These are phyloP conservation scores for Paramecium tetraurelia DNA, from an alignment of 73 alveolate species.

Conservation along the genomic window DNA sequence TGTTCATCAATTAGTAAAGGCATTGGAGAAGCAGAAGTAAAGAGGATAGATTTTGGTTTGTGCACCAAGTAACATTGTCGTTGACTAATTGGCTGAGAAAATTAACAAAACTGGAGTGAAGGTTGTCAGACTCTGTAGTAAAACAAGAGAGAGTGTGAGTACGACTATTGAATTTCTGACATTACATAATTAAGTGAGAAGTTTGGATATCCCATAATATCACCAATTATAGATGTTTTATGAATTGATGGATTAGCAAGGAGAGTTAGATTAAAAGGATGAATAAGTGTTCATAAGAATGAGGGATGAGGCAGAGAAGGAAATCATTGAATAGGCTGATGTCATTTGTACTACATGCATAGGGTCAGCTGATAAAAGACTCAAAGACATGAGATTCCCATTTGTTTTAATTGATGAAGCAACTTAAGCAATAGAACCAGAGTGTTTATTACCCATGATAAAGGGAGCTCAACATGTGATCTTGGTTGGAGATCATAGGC, in stretches of 20 bases:
- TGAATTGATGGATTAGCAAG: constrained; percentile 50
- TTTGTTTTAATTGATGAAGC: constrained; percentile 87
- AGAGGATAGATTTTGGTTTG: constrained; percentile 96
- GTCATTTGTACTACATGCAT: constrained; percentile 66
- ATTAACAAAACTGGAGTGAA: constrained; percentile 71
- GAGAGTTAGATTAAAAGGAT: constrained; percentile 55
- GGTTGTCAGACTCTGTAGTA: constrained; percentile 97
- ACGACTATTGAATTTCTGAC: constrained; percentile 96
- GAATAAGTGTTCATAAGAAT: constrained; percentile 42
- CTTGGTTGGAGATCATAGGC: constrained; percentile 98
- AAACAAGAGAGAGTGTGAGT: constrained; percentile 97
- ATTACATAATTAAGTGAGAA: constrained; percentile 80
- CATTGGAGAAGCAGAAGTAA: constrained; percentile 35
- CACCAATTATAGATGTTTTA: constrained; percentile 24
- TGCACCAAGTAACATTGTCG: constrained; percentile 99
- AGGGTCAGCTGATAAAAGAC: constrained; percentile 59
- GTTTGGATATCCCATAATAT: constrained; percentile 56
- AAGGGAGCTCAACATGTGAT: constrained; percentile 98
- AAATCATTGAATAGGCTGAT: constrained; percentile 54
- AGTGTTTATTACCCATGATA: constrained; percentile 95
- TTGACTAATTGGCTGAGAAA: constrained; percentile 74
- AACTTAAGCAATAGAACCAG: constrained; percentile 98
- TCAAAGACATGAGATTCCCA: constrained; percentile 52
- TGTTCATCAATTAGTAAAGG: constrained; percentile 93
- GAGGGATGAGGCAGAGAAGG: constrained; percentile 60